phyloP scores from a whole-genome alignment of 179 eudicot genomes.

The Sideroxylon spinosum region DNA sequence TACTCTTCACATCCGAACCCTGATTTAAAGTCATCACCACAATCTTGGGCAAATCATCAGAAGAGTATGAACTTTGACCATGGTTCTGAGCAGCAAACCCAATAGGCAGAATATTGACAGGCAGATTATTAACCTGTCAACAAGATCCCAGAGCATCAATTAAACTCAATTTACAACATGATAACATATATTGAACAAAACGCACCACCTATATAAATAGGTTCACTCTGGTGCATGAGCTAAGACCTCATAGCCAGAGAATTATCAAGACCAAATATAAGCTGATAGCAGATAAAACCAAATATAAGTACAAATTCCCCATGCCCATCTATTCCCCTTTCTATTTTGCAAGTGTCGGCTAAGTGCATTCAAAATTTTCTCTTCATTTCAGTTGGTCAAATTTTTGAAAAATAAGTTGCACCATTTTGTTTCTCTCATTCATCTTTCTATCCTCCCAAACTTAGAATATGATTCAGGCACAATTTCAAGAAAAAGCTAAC shows the following conservation, averaged over 20 bases:
- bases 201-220: neutral
- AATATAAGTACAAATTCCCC: neutral
- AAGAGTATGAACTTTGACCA: conserved; percentile 68
- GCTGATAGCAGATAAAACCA: neutral
- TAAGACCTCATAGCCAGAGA: neutral
- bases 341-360: neutral
- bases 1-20: conserved; percentile 75
- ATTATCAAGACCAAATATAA: neutral
- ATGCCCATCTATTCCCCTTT: neutral
- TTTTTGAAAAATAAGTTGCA: neutral
- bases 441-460: neutral
- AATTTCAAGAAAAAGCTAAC: neutral
- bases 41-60: conserved; percentile 69
- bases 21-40: conserved; percentile 59
- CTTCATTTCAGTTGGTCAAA: neutral
- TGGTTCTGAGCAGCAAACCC: conserved; percentile 61
- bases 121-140: conserved; percentile 57
- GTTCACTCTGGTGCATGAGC: neutral
- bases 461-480: neutral
- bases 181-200: neutral
- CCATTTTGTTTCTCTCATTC: neutral
- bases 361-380: conserved; percentile 1
- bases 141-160: conserved; percentile 5
- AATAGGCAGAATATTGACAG: conserved; percentile 70
- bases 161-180: conserved; percentile 12